Evolutionary conservation across 129 eudicot species (phyloP).

Genomic region (Scalesia atractyloides): DNA sequence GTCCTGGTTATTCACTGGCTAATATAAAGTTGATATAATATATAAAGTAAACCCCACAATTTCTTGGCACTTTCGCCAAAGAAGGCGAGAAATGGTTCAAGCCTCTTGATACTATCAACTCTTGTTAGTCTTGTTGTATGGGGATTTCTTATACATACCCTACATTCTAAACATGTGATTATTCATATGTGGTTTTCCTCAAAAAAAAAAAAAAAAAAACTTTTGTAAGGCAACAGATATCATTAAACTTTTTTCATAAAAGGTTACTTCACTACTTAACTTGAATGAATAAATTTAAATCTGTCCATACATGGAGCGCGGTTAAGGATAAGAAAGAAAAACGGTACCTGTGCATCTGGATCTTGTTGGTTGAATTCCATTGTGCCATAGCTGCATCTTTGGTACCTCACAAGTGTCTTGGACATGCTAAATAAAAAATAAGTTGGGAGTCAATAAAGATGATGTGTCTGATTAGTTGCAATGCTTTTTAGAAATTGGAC

Average conservation of each 20-base stretch:
- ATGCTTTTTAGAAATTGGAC: neutral
- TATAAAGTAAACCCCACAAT: neutral
- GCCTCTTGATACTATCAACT: neutral
- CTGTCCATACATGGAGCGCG: neutral
- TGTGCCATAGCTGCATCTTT: slow-evolving; percentile 53
- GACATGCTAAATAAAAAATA: slow-evolving; percentile 40
- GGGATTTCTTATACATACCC: neutral
- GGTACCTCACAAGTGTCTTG: slow-evolving; percentile 52
- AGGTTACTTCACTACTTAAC: neutral
- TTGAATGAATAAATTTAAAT: neutral
- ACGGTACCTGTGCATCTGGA: slow-evolving; percentile 42
- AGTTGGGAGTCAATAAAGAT: neutral
- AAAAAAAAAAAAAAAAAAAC: too few relatives aligned
- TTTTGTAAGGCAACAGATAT: too few relatives aligned
- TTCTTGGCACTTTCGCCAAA: too few relatives aligned
- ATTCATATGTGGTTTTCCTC: neutral
- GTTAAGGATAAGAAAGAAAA: neutral
- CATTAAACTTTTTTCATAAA: neutral
- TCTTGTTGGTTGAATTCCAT: slow-evolving; percentile 36
- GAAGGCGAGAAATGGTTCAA: neutral
- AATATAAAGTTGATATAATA: neutral
- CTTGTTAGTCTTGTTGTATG: neutral
- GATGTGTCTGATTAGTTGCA: slow-evolving; percentile 8
- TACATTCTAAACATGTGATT: neutral
- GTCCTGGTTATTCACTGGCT: neutral